Conservation (phyloP, 1,139 yeast genomes). For the Insectozyma bohioensis region DNA sequence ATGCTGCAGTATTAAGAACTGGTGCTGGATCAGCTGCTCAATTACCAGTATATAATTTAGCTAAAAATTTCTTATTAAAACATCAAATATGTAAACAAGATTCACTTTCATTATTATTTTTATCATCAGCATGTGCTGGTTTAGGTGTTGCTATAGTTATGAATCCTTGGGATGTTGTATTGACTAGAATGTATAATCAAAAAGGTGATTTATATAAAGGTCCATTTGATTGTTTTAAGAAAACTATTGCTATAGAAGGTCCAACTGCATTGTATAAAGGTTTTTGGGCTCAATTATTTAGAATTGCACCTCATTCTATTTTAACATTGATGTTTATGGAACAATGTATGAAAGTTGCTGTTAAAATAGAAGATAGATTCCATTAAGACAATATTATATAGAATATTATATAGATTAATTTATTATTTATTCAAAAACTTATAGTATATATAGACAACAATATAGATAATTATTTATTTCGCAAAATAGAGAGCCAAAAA, state of each 20-base stretch:
- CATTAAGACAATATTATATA: too few relatives aligned
- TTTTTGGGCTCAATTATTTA: slow-evolving; percentile 84
- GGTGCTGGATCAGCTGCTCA: slow-evolving; percentile 97
- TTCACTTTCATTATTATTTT: slow-evolving; percentile 70
- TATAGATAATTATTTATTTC: too few relatives aligned
- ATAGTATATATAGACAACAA: too few relatives aligned
- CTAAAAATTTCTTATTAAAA: slow-evolving; percentile 58
- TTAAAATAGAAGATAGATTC: slow-evolving; percentile 19
- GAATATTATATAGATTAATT: background rate
- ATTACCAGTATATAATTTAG: slow-evolving; percentile 83
- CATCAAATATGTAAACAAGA: slow-evolving; percentile 53
- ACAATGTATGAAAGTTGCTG: slow-evolving; percentile 71
- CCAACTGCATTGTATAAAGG: slow-evolving; percentile 87
- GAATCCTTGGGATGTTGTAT: slow-evolving; percentile 96
- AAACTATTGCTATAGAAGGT: slow-evolving; percentile 86
- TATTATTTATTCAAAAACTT: slow-evolving; percentile 2
- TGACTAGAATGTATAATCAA: slow-evolving; percentile 94
- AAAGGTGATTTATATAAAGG: slow-evolving; percentile 84
- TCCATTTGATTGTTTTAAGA: slow-evolving; percentile 82
- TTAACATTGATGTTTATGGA: slow-evolving; percentile 93
- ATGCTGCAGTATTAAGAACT: slow-evolving; percentile 91
- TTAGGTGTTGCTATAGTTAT: slow-evolving; percentile 90
- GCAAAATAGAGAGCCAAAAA: too few relatives aligned
- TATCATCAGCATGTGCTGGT: slow-evolving; percentile 80
- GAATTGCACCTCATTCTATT: slow-evolving; percentile 95